Base-by-base conservation (phyloP, 2,329 filamentous ascomycete species). In the Microdochium paspali region DNA sequence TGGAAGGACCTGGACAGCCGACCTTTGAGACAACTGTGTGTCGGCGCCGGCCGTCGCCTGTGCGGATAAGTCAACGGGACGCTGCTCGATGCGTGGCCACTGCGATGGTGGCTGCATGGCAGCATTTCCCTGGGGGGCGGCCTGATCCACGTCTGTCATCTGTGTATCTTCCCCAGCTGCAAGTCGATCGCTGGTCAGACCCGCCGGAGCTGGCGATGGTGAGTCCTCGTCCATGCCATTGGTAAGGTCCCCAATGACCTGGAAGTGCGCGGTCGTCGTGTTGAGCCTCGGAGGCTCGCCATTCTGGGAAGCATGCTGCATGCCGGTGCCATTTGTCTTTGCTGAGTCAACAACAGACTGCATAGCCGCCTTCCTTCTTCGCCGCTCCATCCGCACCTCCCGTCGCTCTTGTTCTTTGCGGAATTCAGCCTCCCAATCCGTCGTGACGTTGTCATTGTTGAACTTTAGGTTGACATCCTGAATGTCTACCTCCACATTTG, bases 401-500 rank as follows among this genome's bases (percentile, higher is more conserved):
- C 35, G 35, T 20, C 35, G 35, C 23, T 83, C 78, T 44, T 84
- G 62, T 61, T 93, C 86, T 44, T 87, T 76, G 45, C 79, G 69
- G 63, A 93, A 90, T 3, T 96, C 77, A 44, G 79, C 84, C 54
- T 96, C 89, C 70, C 90, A 96, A 20, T 40, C 35, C 10, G 35
- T 40, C 13, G 35, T 40, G 15, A 40, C 35, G 58, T 93, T 84
- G 35, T 85, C 72, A 28, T 85, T 70, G 10, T 71, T 72, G 13
- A 85, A 80, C 53, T 86, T 76, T 39, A 74, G 72, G 58, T 89
- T 84, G 48, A 96, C 82, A 44, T 79, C 80, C 40, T 82, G 81
- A 52, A 97, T 85, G 65, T 97, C 91, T 28, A 97, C 91, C 61
- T 96, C 90, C 2, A 96, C 91, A 59, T 97, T 97, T 21, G 89